Base-by-base conservation (phyloP, 164 flowering plant genomes). In the Nelumbo lutea region DNA sequence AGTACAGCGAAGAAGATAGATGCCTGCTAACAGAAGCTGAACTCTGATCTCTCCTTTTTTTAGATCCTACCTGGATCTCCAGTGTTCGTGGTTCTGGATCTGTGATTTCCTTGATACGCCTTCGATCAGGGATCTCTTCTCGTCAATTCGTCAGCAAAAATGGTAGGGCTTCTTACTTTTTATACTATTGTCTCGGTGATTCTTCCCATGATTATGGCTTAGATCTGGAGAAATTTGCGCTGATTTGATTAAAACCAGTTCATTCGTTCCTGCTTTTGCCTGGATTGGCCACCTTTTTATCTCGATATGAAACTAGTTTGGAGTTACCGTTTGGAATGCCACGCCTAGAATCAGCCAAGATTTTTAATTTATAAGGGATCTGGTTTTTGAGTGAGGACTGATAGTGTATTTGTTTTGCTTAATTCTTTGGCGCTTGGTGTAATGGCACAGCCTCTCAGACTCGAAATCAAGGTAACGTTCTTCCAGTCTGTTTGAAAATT, bases 401-500 rank as follows among this genome's bases (percentile, higher is more conserved):
- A 72, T 70, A 43, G 64, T 66, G 68, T 14, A 61, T 75, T 50
- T 72, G 65, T 72, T 73, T 81, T 73, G 13, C 70, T 52, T 68
- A 59, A 9, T 61, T 60, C 56, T 27, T 61, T 77, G 60, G 42
- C 46, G 47, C 43, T 59, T 8, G 68, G 58, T 71, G 57, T 40
- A 72, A 47, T 69, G 61, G 27, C 42, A 46, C 88, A 92, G 98
- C 98, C 98, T 76, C 95, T 92, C 79, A 78, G 93, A 83, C 85
- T 92, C 51, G 94, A 92, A 73, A 92, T 92, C 81, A 92, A 92
- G 98, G 98, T 92, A 85, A 27, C 65, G 4, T 9, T 74, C 3
- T 53, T 51, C 27, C 60, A 13, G 41, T 68, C 55, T 14, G 2
- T 61, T 52, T 59, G 7, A 44, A 3, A 51, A 1, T 51, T 27